Evolutionary conservation across 352 stramenopile genomes (phyloP), one percentile per base, ranked within the genome.

Genomic region (Phytophthora quininea): DNA sequence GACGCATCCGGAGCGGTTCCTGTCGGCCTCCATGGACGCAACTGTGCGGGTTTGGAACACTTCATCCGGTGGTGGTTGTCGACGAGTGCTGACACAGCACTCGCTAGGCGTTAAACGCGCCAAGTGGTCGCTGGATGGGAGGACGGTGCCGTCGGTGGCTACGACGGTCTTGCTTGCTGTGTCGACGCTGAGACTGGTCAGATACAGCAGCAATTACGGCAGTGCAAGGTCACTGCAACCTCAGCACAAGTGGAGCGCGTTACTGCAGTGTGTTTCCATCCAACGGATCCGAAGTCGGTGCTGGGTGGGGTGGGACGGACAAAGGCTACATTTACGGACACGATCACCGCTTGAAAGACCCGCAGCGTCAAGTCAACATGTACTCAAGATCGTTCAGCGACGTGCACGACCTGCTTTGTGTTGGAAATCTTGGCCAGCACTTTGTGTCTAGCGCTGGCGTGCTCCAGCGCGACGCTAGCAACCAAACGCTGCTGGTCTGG

Each of bases 401-500:
- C 30, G 73, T 90, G 9, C 75, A 84, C 51, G 83, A 91, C 42
- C 58, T 91, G 53, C 71, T 88, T 30, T 89, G 88, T 33, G 54
- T 91, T 0, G 64, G 67, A 30, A 49, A 57, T 10, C 31, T 63
- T 7, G 69, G 62, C 5, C 33, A 74, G 33, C 57, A 40, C 0
- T 87, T 91, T 35, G 72, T 89, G n/a, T 89, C 83, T 12, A 90
- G 79, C 60, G 73, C 74, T 27, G 62, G 64, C 0, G 37, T 89
- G 10, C 63, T 62, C 19, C 63, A 73, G 8, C 70, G 75, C 35
- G 73, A 84, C 56, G 74, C 76, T 31, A 88, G 80, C 62, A 80
- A 90, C 58, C 79, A 86, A 58, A 90, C 83, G 37, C 70, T 91
- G 50, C 54, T 88, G 15, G 80, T 91, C 43, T 91, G 83, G 83